These are phyloP conservation scores for Leptographium flavum DNA, from an alignment of 2,329 filamentous ascomycete genomes.

Conservation along the genomic window DNA sequence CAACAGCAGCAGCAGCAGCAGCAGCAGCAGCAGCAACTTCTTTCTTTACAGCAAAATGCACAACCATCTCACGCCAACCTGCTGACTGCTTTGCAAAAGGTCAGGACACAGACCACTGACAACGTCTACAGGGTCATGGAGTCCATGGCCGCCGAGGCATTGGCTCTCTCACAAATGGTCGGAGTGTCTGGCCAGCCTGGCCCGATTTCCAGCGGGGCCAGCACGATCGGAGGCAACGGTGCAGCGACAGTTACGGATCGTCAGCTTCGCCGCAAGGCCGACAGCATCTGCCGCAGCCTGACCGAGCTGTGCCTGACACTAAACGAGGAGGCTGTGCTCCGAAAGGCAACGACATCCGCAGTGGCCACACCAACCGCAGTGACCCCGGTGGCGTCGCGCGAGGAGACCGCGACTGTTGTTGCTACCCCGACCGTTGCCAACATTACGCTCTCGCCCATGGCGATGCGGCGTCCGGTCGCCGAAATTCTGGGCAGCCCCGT, in stretches of 20 bases:
- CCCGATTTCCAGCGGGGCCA: constrained; percentile 52
- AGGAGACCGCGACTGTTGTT: constrained; percentile 9
- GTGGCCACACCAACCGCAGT: neutral
- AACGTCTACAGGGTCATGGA: constrained; percentile 72
- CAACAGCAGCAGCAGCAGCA: neutral
- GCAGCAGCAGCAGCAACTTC: constrained; percentile 13
- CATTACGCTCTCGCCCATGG: constrained; percentile 6
- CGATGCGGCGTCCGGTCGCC: neutral
- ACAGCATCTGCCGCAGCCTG: constrained; percentile 81
- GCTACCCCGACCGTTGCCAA: constrained; percentile 3
- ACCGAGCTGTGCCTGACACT: constrained; percentile 86
- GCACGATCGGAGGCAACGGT: constrained; percentile 38
- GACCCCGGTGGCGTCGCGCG: constrained; percentile 2
- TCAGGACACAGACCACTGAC: constrained; percentile 51
- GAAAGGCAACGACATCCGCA: constrained; percentile 17
- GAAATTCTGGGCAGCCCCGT: neutral
- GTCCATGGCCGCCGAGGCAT: constrained; percentile 65
- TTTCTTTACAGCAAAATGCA: constrained; percentile 32
- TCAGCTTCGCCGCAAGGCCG: constrained; percentile 76
- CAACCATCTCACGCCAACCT: constrained; percentile 51
- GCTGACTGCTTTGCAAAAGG: constrained; percentile 66
- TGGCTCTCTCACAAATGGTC: constrained; percentile 66
- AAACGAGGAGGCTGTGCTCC: constrained; percentile 39
- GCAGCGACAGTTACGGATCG: constrained; percentile 52
- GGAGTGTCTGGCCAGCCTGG: constrained; percentile 55